Evolutionary conservation across 768 basidiomycete species (phyloP).

Genomic region (Nevesoporus exiguus): DNA sequence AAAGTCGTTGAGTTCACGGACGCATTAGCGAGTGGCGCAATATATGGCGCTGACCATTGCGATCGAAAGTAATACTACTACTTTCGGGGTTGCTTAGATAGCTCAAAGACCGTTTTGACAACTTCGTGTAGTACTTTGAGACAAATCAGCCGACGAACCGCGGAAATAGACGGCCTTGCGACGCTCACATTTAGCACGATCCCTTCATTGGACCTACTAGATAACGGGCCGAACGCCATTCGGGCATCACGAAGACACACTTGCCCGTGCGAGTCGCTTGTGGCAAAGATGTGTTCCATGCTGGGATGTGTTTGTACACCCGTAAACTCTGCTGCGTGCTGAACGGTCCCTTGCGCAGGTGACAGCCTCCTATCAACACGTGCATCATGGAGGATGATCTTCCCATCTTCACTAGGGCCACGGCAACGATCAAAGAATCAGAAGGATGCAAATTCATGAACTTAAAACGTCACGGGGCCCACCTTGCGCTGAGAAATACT

Average conservation of each 20-base stretch:
- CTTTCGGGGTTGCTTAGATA: slow-evolving; percentile 59
- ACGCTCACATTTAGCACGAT: slow-evolving; percentile 41
- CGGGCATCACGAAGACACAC: slow-evolving; percentile 68
- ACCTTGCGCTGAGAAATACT: slow-evolving; percentile 69
- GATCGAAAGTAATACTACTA: slow-evolving; percentile 66
- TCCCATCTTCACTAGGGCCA: slow-evolving; percentile 62
- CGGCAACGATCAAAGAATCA: slow-evolving; percentile 17
- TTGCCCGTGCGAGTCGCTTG: slow-evolving; percentile 54
- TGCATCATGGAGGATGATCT: slow-evolving; percentile 58
- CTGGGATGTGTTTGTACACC: slow-evolving; percentile 64
- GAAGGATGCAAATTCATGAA: slow-evolving; percentile 12
- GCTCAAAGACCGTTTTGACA: slow-evolving; percentile 39
- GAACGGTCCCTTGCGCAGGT: slow-evolving; percentile 49
- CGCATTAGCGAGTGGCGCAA: slow-evolving; percentile 2
- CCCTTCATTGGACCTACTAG: slow-evolving; percentile 44
- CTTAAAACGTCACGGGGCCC: slow-evolving; percentile 17
- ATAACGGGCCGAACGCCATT: slow-evolving; percentile 65
- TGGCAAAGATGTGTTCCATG: slow-evolving; percentile 67
- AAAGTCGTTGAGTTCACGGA: background rate
- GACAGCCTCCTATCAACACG: slow-evolving; percentile 37
- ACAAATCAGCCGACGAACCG: slow-evolving; percentile 30
- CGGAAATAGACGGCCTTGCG: slow-evolving; percentile 3
- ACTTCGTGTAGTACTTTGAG: slow-evolving; percentile 42
- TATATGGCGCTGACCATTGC: slow-evolving; percentile 50
- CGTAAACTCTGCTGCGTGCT: slow-evolving; percentile 54